Conservation (phyloP, 1,284 basidiomycete genomes). For the Pseudozyma flocculosa region DNA sequence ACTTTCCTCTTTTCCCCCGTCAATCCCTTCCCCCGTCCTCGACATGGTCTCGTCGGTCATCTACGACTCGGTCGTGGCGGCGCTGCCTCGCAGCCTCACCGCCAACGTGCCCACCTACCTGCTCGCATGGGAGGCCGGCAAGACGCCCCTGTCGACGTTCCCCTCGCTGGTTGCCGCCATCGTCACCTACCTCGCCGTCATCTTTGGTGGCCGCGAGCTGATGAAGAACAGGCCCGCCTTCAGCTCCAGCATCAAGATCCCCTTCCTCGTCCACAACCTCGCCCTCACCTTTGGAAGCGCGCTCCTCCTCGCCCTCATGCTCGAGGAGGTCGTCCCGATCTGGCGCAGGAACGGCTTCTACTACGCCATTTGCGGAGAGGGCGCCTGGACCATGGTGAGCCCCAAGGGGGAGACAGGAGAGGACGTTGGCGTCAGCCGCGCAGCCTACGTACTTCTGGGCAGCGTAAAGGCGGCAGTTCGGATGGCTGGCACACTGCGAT, state of each 20-base stretch:
- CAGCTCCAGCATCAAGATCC: constrained; percentile 65
- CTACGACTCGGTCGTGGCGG: constrained; percentile 33
- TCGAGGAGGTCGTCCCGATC: constrained; percentile 66
- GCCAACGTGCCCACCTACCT: constrained; percentile 21
- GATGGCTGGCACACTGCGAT: too few relatives aligned
- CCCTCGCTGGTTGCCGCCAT: constrained; percentile 61
- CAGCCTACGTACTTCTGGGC: too few relatives aligned
- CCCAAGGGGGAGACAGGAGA: too few relatives aligned
- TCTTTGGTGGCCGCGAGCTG: constrained; percentile 80
- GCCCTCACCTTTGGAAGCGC: constrained; percentile 79
- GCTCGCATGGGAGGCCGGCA: constrained; percentile 40
- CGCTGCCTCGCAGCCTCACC: constrained; percentile 24
- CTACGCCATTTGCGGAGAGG: constrained; percentile 73
- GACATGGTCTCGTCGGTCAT: constrained; percentile 35
- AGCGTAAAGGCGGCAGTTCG: too few relatives aligned
- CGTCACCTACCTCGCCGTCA: constrained; percentile 77
- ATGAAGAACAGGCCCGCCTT: constrained; percentile 70
- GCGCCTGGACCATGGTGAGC: constrained; percentile 70
- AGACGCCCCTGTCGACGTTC: constrained; percentile 50
- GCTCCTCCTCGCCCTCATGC: constrained; percentile 78
- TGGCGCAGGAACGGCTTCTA: constrained; percentile 36
- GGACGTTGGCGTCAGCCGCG: too few relatives aligned
- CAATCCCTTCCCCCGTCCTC: not conserved
- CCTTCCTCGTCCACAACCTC: constrained; percentile 92
- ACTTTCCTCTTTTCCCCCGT: not conserved